A percentile compares a stretch with the other conserved stretches of the same genome.
These are phyloP conservation scores for Penicillium tannophilum DNA, from an alignment of 495 filamentous ascomycete genomes.

Conservation along the genomic window DNA sequence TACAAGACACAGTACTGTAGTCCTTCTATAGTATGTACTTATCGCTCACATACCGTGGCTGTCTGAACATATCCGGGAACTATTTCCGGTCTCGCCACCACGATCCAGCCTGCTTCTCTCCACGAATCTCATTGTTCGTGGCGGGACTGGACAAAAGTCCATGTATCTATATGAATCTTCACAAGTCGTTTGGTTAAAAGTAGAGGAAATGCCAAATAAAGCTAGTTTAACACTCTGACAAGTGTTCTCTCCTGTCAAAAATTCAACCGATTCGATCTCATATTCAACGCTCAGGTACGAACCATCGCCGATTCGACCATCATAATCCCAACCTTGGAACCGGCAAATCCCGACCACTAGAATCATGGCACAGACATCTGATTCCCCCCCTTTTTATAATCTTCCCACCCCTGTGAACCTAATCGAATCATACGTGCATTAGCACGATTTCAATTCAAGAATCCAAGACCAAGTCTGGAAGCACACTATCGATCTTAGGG, in stretches of 20 bases:
- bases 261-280: constrained; percentile 4
- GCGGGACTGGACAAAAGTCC: not conserved
- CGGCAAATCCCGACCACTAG: not conserved
- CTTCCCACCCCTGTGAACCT: constrained; percentile 2
- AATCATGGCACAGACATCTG: constrained; percentile 7
- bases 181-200: not conserved
- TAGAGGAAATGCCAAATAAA: not conserved
- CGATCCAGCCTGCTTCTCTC: not conserved
- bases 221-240: not conserved
- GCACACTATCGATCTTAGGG: constrained; percentile 22
- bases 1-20: constrained; percentile 7
- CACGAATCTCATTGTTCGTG: not conserved
- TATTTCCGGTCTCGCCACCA: not conserved
- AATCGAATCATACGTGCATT: constrained; percentile 20
- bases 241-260: not conserved
- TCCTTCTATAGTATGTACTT: constrained; percentile 11
- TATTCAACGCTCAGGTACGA: constrained; percentile 12
- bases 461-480: constrained; percentile 19
- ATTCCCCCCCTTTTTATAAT: not conserved
- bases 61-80: not conserved
- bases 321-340: not conserved
- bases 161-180: not conserved
- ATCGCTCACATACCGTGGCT: constrained; percentile 17
- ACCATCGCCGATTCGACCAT: constrained; percentile 5
- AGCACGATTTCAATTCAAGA: constrained; percentile 14